phyloP scores from a whole-genome alignment of 306 rosid species.

The Quercus agrifolia region DNA sequence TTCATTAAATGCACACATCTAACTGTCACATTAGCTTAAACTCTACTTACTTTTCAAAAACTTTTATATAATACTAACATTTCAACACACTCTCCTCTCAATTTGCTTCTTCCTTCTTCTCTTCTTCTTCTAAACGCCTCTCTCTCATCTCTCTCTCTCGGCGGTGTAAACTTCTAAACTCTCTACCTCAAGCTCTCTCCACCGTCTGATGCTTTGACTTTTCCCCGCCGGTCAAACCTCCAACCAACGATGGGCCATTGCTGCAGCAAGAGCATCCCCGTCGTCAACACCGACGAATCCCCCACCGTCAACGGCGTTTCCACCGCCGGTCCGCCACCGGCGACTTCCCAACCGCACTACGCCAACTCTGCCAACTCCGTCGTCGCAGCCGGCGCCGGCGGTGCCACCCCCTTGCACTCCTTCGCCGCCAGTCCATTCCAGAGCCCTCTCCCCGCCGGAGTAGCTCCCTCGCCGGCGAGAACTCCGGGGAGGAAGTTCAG shows the following conservation, averaged over 20 bases:
- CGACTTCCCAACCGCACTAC: constrained; percentile 6
- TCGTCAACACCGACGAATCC: constrained; percentile 44
- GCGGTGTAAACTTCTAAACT: constrained; percentile 2
- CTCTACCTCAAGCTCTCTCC: constrained; percentile 25
- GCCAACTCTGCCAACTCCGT: constrained; percentile 25
- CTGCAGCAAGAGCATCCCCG: constrained; percentile 57
- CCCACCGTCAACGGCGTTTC: constrained; percentile 26
- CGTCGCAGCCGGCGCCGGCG: constrained; percentile 6
- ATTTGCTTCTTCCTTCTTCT: background rate
- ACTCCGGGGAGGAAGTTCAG: constrained; percentile 79
- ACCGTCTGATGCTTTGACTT: constrained; percentile 38
- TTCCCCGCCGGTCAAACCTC: constrained; percentile 22
- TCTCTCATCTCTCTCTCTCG: constrained; percentile 6
- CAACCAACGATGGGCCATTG: constrained; percentile 63
- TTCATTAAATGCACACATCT: constrained; percentile 30
- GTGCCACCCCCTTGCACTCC: constrained; percentile 33
- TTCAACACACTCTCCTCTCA: constrained; percentile 1
- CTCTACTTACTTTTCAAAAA: constrained; percentile 19
- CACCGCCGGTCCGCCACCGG: constrained; percentile 8
- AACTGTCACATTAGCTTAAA: constrained; percentile 30
- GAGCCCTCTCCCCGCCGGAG: constrained; percentile 79
- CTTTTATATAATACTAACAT: background rate
- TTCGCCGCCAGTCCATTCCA: constrained; percentile 60
- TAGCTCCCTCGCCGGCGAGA: constrained; percentile 87
- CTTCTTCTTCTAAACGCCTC: background rate